Evolutionary conservation across 225 moss, liverwort and hornwort genomes (phyloP).

Genomic region (Neckera pumila): DNA sequence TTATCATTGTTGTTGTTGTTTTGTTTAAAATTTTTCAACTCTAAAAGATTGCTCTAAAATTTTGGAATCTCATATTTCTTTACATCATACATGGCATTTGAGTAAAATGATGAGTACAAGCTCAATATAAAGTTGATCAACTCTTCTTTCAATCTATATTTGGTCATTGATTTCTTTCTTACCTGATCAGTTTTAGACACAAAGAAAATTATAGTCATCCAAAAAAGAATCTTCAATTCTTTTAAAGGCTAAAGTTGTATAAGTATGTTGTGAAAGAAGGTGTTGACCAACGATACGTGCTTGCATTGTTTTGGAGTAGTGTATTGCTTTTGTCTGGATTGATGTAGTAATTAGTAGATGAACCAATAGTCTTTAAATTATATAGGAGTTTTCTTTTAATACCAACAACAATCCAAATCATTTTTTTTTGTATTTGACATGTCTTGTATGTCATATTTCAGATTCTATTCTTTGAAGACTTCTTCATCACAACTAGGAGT

Average conservation of each 20-base stretch:
- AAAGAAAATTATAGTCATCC: background rate
- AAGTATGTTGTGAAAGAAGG: background rate
- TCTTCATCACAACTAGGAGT: background rate
- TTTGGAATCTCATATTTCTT: rapidly evolving
- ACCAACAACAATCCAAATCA: background rate
- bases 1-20: background rate
- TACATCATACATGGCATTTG: too few species aligned
- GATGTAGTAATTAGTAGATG: background rate
- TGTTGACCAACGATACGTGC: background rate
- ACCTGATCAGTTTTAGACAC: rapidly evolving
- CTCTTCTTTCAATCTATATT: background rate
- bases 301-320: background rate
- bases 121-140: background rate
- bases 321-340: background rate
- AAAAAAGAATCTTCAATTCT: background rate
- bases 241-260: too few species aligned
- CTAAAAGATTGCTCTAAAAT: too few species aligned
- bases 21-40: background rate
- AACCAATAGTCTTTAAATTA: background rate
- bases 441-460: background rate
- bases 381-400: background rate
- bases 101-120: background rate
- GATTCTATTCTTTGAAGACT: background rate
- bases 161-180: background rate
- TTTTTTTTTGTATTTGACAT: background rate